phyloP scores from a whole-genome alignment of 805 yeast genomes.

The Millerozyma miso region DNA sequence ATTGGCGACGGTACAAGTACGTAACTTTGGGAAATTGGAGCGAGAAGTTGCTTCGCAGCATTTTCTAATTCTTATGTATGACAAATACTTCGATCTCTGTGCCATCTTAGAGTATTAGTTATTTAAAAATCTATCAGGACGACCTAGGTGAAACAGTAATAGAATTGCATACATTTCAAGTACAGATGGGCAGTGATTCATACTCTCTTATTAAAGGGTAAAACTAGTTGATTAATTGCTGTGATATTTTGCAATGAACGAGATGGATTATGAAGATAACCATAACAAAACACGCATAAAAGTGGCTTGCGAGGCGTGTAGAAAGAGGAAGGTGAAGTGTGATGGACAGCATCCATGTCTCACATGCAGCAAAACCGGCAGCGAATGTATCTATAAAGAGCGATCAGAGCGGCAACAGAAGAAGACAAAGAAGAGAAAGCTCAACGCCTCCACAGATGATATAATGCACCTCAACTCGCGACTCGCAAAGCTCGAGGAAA shows the following conservation, averaged over 20 bases:
- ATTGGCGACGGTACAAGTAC: too few species aligned
- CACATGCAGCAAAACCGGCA: conserved; percentile 22
- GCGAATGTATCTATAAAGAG: conserved; percentile 1
- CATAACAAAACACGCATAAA: conserved; percentile 5
- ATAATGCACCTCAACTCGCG: conserved; percentile 14
- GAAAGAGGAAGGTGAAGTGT: conserved; percentile 48
- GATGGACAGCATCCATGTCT: conserved; percentile 44
- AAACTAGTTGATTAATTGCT: too few species aligned
- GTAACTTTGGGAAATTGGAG: too few species aligned
- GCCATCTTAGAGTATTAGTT: too few species aligned
- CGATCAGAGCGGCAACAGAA: neutral
- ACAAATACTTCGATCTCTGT: too few species aligned
- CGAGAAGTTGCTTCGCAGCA: too few species aligned
- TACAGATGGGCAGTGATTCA: too few species aligned
- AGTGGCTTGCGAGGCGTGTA: conserved; percentile 47
- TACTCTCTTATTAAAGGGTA: too few species aligned
- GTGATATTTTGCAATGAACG: neutral
- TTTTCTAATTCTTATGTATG: too few species aligned
- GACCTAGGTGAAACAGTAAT: too few species aligned
- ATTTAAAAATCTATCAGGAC: too few species aligned
- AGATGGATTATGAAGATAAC: neutral
- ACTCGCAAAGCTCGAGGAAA: conserved; percentile 18
- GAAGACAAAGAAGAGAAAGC: neutral
- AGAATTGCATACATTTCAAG: too few species aligned
- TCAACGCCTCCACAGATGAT: neutral